Percentiles rank a stretch among this genome's conserved stretches.
Conservation (phyloP, 2,329 filamentous ascomycete genomes). For the Colletotrichum abscissum region DNA sequence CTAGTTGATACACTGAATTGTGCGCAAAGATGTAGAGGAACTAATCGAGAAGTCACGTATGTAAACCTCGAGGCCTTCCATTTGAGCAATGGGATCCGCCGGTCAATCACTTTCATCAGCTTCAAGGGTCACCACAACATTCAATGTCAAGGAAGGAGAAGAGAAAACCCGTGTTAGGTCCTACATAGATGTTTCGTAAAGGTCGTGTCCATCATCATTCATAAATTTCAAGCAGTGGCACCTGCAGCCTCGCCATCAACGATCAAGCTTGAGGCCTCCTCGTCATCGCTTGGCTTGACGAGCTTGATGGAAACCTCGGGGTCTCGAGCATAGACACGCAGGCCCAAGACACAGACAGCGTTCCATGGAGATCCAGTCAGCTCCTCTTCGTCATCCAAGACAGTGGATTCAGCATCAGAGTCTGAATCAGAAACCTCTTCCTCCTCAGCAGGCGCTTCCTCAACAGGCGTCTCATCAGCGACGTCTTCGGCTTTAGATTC, state of each 20-base stretch:
- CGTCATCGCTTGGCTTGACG: slow-evolving; percentile 44
- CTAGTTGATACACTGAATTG: rapidly evolving
- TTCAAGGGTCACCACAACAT: too few relatives aligned
- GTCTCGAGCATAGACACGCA: slow-evolving; percentile 52
- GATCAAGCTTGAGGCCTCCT: slow-evolving; percentile 43
- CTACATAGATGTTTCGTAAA: neutral
- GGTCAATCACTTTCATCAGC: too few relatives aligned
- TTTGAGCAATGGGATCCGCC: too few relatives aligned
- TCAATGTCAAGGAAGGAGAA: neutral
- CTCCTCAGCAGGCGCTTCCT: slow-evolving; percentile 31
- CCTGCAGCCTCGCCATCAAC: slow-evolving; percentile 43
- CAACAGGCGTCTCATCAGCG: neutral
- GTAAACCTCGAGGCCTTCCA: rapidly evolving
- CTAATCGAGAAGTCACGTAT: too few relatives aligned
- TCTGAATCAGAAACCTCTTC: slow-evolving; percentile 27
- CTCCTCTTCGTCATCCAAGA: slow-evolving; percentile 33
- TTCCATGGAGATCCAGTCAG: slow-evolving; percentile 48
- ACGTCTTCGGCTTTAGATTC: neutral
- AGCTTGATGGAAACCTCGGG: slow-evolving; percentile 47
- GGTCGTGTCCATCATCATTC: neutral
- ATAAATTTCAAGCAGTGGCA: slow-evolving; percentile 40
- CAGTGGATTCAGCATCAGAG: slow-evolving; percentile 2
- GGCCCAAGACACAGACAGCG: slow-evolving; percentile 53
- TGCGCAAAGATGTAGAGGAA: too few relatives aligned
- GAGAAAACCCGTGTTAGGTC: neutral